phyloP scores from a whole-genome alignment of 345 rosid species.

The Eucalyptus cladocalyx region DNA sequence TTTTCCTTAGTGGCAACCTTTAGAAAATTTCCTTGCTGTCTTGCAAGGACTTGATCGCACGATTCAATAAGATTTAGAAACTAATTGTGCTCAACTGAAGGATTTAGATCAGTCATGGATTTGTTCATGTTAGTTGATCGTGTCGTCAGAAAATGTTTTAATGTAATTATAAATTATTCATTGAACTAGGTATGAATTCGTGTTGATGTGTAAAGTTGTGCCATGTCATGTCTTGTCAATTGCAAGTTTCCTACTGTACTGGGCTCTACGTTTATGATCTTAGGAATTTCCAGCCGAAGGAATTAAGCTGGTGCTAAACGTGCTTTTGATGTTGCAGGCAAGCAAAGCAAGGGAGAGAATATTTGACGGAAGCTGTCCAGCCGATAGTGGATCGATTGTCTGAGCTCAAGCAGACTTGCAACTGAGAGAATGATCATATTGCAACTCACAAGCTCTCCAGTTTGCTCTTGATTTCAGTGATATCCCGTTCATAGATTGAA shows the following conservation, averaged over 20 bases:
- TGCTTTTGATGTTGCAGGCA: slow-evolving; percentile 15
- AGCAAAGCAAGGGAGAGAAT: slow-evolving; percentile 27
- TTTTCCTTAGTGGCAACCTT: neutral
- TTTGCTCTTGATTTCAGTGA: neutral
- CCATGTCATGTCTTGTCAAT: neutral
- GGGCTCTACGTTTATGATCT: neutral
- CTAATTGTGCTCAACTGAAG: neutral
- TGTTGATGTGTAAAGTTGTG: neutral
- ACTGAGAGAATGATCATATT: neutral
- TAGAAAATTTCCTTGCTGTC: neutral
- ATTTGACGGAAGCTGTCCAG: neutral
- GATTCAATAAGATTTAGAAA: neutral
- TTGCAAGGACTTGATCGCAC: neutral
- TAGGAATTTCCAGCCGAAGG: neutral
- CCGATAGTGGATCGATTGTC: neutral
- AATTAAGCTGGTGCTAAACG: neutral
- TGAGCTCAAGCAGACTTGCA: neutral
- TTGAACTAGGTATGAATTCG: neutral
- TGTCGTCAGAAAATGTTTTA: neutral
- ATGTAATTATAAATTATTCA: neutral
- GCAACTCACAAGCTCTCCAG: neutral
- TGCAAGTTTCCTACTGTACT: neutral
- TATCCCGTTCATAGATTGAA: neutral
- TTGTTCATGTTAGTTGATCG: neutral
- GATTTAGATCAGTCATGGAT: neutral